A percentile compares a stretch with the other conserved stretches of the same genome.
These are phyloP conservation scores for Pholiota molesta DNA, from an alignment of 768 basidiomycete species.

Conservation along the genomic window DNA sequence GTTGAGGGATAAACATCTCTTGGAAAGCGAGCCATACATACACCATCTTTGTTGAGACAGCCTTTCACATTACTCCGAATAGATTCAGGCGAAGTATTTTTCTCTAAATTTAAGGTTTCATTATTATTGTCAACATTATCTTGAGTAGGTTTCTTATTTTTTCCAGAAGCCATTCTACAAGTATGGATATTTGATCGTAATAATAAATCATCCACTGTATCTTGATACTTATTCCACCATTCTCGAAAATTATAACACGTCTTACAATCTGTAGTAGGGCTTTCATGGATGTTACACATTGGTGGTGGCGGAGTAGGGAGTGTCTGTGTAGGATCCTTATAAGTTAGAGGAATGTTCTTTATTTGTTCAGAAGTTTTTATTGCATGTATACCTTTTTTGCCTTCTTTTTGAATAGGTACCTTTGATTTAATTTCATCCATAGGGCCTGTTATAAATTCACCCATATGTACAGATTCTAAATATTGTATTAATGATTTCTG, in stretches of 20 bases:
- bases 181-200: conserved; percentile 31
- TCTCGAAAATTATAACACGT: not conserved
- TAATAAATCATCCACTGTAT: conserved; percentile 30
- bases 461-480: conserved; percentile 26
- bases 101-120: not conserved
- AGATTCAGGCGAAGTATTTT: not conserved
- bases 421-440: conserved; percentile 23
- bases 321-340: conserved; percentile 25
- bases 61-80: conserved; percentile 12
- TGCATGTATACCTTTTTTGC: not conserved
- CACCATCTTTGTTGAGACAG: conserved; percentile 31
- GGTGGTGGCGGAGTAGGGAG: conserved; percentile 25
- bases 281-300: conserved; percentile 11
- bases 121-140: not conserved
- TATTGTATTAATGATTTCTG: conserved; percentile 24
- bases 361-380: not conserved
- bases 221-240: conserved; percentile 24
- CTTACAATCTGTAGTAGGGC: conserved; percentile 5
- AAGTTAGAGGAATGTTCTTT: not conserved
- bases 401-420: not conserved
- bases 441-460: conserved; percentile 32
- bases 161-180: conserved; percentile 21
- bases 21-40: conserved; percentile 41
- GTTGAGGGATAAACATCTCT: conserved; percentile 23
- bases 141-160: conserved; percentile 18